These are phyloP conservation scores for Ricinus communis DNA, from an alignment of 345 rosid genomes.

Conservation along the genomic window DNA sequence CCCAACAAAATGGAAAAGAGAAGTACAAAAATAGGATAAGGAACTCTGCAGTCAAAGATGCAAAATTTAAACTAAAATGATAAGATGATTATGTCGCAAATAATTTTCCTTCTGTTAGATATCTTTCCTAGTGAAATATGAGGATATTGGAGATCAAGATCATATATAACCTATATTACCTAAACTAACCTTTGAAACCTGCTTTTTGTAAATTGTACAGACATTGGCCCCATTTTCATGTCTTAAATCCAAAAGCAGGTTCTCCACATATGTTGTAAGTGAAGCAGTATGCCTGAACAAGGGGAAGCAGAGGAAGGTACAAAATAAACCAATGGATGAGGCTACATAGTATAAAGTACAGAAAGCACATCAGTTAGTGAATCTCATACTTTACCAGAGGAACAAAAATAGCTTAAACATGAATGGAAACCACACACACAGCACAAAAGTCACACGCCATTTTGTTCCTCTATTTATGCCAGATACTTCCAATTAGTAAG, in stretches of 20 bases:
- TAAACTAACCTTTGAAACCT: slow-evolving; percentile 48
- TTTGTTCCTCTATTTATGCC: not conserved
- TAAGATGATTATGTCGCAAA: not conserved
- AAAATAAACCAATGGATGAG: not conserved
- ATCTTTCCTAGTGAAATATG: not conserved
- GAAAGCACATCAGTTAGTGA: not conserved
- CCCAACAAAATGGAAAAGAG: not conserved
- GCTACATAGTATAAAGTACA: not conserved
- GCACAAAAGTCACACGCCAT: not conserved
- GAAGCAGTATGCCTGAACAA: slow-evolving; percentile 67
- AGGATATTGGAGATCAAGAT: not conserved
- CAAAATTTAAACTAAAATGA: not conserved
- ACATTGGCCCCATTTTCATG: slow-evolving; percentile 65
- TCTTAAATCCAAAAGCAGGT: slow-evolving; percentile 54
- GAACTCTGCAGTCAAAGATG: not conserved
- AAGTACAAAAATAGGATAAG: not conserved
- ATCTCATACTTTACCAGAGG: not conserved
- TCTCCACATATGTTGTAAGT: slow-evolving; percentile 63
- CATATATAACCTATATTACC: not conserved
- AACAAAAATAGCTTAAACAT: not conserved
- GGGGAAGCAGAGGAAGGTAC: not conserved
- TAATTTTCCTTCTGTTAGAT: not conserved
- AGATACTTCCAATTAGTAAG: not conserved
- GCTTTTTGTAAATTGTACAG: slow-evolving; percentile 63
- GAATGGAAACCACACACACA: not conserved